phyloP scores from a whole-genome alignment of 2,329 filamentous ascomycete species.

The Aureobasidium sp. region DNA sequence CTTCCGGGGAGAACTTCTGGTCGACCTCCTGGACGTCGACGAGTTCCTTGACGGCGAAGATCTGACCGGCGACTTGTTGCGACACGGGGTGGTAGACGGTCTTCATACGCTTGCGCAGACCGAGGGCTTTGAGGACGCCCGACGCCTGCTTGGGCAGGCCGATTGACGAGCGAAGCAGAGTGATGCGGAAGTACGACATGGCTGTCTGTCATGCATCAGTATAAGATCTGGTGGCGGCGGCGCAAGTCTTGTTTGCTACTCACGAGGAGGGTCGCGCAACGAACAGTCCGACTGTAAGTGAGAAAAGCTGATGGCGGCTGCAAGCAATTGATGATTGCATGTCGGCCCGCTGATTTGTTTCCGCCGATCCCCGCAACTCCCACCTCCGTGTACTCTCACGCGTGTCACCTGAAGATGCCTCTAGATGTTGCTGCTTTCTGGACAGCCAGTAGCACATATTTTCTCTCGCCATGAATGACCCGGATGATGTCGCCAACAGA shows the following conservation, averaged over 20 bases:
- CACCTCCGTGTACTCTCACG: background rate
- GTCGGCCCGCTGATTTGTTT: background rate
- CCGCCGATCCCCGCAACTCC: background rate
- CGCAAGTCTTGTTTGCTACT: background rate
- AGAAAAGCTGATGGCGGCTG: conserved; percentile 1
- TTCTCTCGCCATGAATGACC: conserved; percentile 21
- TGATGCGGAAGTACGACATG: conserved; percentile 88
- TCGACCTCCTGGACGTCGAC: conserved; percentile 75
- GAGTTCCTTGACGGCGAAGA: conserved; percentile 90
- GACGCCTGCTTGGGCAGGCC: conserved; percentile 69
- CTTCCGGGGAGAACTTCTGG: conserved; percentile 49
- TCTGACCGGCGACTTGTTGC: conserved; percentile 75
- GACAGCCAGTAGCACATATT: background rate
- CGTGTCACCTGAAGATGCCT: background rate
- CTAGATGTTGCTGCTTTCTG: background rate
- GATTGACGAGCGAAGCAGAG: conserved; percentile 80
- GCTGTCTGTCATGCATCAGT: background rate
- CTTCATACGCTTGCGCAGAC: conserved; percentile 72
- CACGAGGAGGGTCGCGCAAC: background rate
- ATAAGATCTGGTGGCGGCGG: background rate
- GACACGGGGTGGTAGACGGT: conserved; percentile 85
- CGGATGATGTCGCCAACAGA: conserved; percentile 41
- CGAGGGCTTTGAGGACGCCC: conserved; percentile 76
- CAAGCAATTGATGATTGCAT: background rate
- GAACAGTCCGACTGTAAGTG: background rate